A percentile compares a stretch with the other conserved stretches of the same genome.
These are phyloP conservation scores for Nothophaeocryptopus gaeumannii DNA, from an alignment of 2,329 filamentous ascomycete genomes.

Conservation along the genomic window DNA sequence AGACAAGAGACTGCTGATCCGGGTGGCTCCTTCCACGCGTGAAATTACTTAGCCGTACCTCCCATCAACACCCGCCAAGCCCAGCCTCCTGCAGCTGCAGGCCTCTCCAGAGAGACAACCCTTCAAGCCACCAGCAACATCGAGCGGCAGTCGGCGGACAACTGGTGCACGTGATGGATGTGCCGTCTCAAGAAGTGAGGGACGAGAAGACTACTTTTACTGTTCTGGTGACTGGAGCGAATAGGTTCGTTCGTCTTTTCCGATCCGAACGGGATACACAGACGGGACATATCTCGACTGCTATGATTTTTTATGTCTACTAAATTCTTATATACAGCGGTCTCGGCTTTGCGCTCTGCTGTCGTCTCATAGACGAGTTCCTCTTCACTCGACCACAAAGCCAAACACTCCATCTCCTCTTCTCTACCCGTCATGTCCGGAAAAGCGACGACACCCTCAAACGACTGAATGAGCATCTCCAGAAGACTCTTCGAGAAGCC, in stretches of 20 bases:
- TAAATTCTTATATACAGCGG: slow-evolving; percentile 57
- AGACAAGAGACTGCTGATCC: no score
- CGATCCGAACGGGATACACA: neutral
- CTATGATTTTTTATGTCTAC: neutral
- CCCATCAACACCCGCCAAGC: no score
- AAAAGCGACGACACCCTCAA: slow-evolving; percentile 73
- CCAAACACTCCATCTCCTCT: slow-evolving; percentile 73
- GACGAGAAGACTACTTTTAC: slow-evolving; percentile 37
- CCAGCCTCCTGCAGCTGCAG: no score
- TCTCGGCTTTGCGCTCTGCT: slow-evolving; percentile 78
- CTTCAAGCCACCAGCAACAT: no score
- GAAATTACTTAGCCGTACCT: no score
- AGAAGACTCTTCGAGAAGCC: slow-evolving; percentile 41
- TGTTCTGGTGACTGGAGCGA: slow-evolving; percentile 79
- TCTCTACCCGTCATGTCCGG: slow-evolving; percentile 71
- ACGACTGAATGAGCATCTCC: slow-evolving; percentile 53
- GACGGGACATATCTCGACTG: no score
- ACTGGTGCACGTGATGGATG: slow-evolving; percentile 6
- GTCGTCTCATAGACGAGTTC: slow-evolving; percentile 87
- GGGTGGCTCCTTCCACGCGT: no score
- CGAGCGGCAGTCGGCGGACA: no score
- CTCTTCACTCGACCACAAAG: slow-evolving; percentile 63
- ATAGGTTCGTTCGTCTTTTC: slow-evolving; percentile 59
- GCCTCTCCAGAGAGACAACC: no score
- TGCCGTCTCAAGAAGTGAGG: neutral